These are phyloP conservation scores for Amaranthus tricolor DNA, from an alignment of 179 eudicot genomes.

Conservation along the genomic window DNA sequence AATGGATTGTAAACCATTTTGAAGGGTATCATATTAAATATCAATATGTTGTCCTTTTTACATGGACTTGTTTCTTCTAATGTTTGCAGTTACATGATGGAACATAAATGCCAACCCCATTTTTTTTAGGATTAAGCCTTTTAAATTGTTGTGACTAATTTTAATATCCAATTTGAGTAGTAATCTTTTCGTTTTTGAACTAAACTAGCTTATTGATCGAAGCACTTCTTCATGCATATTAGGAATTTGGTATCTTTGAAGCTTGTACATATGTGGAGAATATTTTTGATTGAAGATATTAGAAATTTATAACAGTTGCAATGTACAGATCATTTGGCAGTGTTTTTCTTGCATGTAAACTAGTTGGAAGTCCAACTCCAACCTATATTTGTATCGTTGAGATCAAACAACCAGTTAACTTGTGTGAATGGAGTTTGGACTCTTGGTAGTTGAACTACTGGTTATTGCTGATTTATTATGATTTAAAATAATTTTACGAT, in stretches of 20 bases:
- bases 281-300: too few relatives aligned
- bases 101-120: background rate
- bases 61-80: background rate
- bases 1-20: conserved; percentile 1
- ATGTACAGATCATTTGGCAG: background rate
- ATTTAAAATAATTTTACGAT: background rate
- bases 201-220: background rate
- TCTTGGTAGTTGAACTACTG: background rate
- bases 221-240: background rate
- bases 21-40: too few relatives aligned
- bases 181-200: background rate
- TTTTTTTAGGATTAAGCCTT: background rate
- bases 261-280: background rate
- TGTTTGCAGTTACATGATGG: background rate
- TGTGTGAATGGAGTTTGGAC: background rate
- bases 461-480: background rate
- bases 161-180: background rate
- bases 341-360: background rate
- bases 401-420: background rate
- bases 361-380: background rate
- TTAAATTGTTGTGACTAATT: too few relatives aligned
- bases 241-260: background rate
- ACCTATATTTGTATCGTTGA: background rate
- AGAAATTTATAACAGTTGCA: background rate
- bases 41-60: background rate